phyloP scores from a whole-genome alignment of 495 filamentous ascomycete genomes.

The Penicillium dipodomyicola region DNA sequence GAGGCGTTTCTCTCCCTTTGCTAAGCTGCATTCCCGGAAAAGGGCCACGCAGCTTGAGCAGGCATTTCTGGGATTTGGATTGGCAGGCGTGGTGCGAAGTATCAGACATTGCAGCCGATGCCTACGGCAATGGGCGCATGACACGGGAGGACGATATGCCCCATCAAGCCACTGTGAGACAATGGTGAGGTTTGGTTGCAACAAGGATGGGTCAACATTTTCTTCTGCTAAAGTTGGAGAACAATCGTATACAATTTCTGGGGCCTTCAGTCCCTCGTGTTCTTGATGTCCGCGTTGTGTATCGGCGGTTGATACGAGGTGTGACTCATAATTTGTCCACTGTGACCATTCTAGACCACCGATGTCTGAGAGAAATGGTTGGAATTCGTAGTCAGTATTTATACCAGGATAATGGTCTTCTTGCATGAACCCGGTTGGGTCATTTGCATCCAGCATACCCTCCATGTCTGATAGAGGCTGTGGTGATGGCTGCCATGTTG shows the following conservation, averaged over 20 bases:
- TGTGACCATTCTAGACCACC: conserved; percentile 14
- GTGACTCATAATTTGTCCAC: conserved; percentile 11
- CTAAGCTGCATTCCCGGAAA: conserved; percentile 68
- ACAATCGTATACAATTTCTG: background rate
- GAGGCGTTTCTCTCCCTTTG: conserved; percentile 43
- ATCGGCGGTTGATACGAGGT: background rate
- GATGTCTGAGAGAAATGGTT: conserved; percentile 17
- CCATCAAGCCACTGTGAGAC: conserved; percentile 46
- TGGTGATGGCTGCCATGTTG: conserved; percentile 13
- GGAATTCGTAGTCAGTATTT: conserved; percentile 20
- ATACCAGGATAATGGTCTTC: conserved; percentile 2
- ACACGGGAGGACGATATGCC: conserved; percentile 37
- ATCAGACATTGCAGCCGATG: conserved; percentile 47
- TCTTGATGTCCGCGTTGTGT: background rate
- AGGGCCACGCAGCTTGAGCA: conserved; percentile 79
- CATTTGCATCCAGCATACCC: conserved; percentile 8
- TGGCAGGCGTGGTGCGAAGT: conserved; percentile 42
- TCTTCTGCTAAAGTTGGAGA: background rate
- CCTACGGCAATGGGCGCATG: conserved; percentile 45
- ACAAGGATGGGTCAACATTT: background rate
- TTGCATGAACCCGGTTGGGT: conserved; percentile 2
- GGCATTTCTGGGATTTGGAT: conserved; percentile 56
- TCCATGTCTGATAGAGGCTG: conserved; percentile 13
- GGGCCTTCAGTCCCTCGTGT: background rate
- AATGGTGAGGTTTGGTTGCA: conserved; percentile 20